Conservation (phyloP, 495 filamentous ascomycete genomes). For the Tuber indicum region DNA sequence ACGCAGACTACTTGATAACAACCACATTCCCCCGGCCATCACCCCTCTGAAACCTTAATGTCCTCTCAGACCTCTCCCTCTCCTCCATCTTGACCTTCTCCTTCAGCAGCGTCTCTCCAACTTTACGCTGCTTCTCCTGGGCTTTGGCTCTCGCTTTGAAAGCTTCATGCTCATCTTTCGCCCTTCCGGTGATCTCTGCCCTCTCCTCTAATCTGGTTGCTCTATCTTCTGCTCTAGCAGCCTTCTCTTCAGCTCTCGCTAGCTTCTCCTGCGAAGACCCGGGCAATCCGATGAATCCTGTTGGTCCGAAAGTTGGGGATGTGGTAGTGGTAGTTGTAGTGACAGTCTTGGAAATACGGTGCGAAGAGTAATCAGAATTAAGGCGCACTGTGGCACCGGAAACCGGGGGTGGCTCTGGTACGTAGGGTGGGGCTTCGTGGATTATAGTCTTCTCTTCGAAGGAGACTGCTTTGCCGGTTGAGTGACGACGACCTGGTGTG, state of each 20-base stretch:
- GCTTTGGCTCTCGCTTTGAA: conserved; percentile 31
- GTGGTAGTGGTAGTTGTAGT: conserved; percentile 37
- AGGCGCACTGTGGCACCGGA: conserved; percentile 23
- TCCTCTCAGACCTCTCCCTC: conserved; percentile 4
- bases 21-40: conserved; percentile 16
- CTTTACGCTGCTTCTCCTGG: conserved; percentile 28
- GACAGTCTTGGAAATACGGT: conserved; percentile 26
- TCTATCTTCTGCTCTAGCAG: conserved; percentile 36
- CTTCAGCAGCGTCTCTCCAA: conserved; percentile 35
- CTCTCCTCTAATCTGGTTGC: conserved; percentile 27
- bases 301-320: conserved; percentile 20
- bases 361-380: conserved; percentile 29
- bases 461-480: conserved; percentile 38
- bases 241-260: conserved; percentile 36
- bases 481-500: conserved; percentile 24
- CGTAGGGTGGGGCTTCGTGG: conserved; percentile 31
- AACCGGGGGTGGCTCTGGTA: conserved; percentile 25
- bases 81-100: conserved; percentile 26
- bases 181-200: conserved; percentile 23
- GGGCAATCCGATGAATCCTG: conserved; percentile 15
- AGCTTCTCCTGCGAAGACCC: conserved; percentile 25
- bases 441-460: conserved; percentile 32
- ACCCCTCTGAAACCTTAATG: not conserved
- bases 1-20: not conserved
- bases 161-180: conserved; percentile 32